Evolutionary conservation across 805 yeast genomes (phyloP).

Genomic region (Naumovozyma baii): DNA sequence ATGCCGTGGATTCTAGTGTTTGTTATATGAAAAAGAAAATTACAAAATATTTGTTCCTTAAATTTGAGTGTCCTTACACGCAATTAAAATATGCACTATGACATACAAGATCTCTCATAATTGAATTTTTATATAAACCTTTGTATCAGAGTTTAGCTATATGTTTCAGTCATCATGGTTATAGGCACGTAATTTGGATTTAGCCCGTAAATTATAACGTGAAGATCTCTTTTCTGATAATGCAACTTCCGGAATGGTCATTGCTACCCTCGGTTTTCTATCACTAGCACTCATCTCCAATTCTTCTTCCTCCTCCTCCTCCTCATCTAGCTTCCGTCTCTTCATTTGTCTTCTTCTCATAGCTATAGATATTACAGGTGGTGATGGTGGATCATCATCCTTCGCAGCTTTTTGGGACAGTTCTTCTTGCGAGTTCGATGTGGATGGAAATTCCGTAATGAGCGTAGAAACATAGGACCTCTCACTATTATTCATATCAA

Average conservation of each 20-base stretch:
- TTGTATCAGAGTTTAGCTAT: background rate
- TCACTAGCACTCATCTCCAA: constrained; percentile 11
- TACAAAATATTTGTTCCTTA: too few relatives aligned
- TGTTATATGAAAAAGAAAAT: too few relatives aligned
- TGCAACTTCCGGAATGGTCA: constrained; percentile 12
- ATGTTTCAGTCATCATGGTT: constrained; percentile 2
- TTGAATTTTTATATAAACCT: too few relatives aligned
- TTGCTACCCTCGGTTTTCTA: constrained; percentile 15
- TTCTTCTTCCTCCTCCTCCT: constrained; percentile 1
- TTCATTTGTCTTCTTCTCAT: constrained; percentile 1
- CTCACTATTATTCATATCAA: constrained; percentile 2
- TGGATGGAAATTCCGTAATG: background rate
- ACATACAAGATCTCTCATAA: too few relatives aligned
- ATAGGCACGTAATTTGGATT: constrained; percentile 21
- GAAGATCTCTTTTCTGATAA: constrained; percentile 24
- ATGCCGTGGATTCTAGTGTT: too few relatives aligned
- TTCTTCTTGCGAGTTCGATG: background rate
- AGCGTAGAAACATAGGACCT: background rate
- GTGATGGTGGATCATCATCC: constrained; percentile 1
- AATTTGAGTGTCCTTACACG: too few relatives aligned
- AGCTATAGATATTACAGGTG: background rate
- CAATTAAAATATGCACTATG: too few relatives aligned
- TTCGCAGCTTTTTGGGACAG: background rate
- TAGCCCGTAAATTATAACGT: constrained; percentile 27
- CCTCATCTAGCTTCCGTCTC: constrained; percentile 2